Evolutionary conservation across 2,329 filamentous ascomycete species (phyloP), one percentile per base, ranked within the genome.

Genomic region (Aspergillus thermomutatus): DNA sequence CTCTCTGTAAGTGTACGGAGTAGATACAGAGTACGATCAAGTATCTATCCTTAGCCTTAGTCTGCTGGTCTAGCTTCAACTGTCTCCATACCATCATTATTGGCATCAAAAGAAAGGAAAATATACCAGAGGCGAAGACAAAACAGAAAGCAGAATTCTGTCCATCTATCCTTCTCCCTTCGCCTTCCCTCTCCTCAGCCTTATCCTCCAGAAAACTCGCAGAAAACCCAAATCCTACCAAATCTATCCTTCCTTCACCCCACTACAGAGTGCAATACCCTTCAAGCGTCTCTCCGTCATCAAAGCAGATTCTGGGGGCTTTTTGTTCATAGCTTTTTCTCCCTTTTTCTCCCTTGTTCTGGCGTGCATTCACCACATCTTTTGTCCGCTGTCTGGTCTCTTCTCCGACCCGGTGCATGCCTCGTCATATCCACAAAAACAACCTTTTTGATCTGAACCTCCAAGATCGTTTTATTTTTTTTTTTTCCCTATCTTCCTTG

Each of bases 391-490:
- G 63, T 63, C 70, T 51, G 55, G 63, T 59, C 62, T 60, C 61
- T 61, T 63, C 60, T 64, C 64, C 64, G 61, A 65, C 61, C 61
- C 68, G 68, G 69, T 71, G 69, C 65, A 71, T 71, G 68, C 69
- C 69, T 71, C 70, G 70, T 73, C 70, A 73, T 72, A 72, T 71
- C 70, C 71, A 72, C 71, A 73, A 71, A 72, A 71, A 69, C 71
- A 72, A 61, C 64, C 69, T 68, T 63, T 37, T 67, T 60, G 60
- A 14, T 46, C 43, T 46, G 23, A 46, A 14, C 60, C 66, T 67
- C 64, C 63, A 64, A 60, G 53, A 52, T 47, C 54, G 58, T 57
- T 54, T 60, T 58, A 49, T 52, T 58, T 58, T 54, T 60, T 60
- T 61, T 59, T 60, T 58, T 55, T 14, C 27, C 7, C 41, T 55